Evolutionary conservation across 257 asterid species (phyloP).

Genomic region (Salvia hispanica): DNA sequence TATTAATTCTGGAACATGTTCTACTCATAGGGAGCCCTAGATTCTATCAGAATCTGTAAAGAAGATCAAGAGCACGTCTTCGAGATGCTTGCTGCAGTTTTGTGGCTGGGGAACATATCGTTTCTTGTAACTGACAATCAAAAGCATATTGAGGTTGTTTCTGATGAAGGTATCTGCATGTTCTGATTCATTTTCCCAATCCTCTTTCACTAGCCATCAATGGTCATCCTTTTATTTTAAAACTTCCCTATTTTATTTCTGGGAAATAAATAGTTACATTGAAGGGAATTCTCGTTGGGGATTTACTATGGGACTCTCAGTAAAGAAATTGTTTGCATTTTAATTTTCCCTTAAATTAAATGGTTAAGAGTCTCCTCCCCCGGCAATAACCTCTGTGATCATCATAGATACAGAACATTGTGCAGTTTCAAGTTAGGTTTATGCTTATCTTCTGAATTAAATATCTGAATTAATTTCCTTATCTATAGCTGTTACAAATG

Average conservation of each 20-base stretch:
- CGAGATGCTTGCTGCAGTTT: constrained; percentile 90
- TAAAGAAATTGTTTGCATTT: constrained; percentile 2
- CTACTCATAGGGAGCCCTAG: constrained; percentile 64
- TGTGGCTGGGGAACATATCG: constrained; percentile 96
- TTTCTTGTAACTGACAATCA: constrained; percentile 69
- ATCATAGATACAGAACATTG: background rate
- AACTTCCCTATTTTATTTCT: background rate
- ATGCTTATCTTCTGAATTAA: constrained; percentile 23
- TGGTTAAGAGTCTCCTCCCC: background rate
- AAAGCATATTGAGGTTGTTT: constrained; percentile 74
- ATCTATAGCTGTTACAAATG: constrained; percentile 74
- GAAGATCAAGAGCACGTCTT: constrained; percentile 77
- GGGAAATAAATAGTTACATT: background rate
- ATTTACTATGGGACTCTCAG: background rate
- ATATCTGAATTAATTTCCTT: constrained; percentile 26
- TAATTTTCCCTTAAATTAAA: background rate
- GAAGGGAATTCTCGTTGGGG: constrained; percentile 6
- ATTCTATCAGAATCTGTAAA: constrained; percentile 58
- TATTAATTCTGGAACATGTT: constrained; percentile 24
- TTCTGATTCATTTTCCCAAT: constrained; percentile 26
- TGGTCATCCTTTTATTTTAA: background rate
- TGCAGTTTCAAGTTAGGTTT: background rate
- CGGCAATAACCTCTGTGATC: constrained; percentile 1
- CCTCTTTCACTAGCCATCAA: constrained; percentile 30
- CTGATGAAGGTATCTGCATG: constrained; percentile 73